phyloP scores from a whole-genome alignment of 2,329 filamentous ascomycete genomes.

The Xylariaceae sp. region DNA sequence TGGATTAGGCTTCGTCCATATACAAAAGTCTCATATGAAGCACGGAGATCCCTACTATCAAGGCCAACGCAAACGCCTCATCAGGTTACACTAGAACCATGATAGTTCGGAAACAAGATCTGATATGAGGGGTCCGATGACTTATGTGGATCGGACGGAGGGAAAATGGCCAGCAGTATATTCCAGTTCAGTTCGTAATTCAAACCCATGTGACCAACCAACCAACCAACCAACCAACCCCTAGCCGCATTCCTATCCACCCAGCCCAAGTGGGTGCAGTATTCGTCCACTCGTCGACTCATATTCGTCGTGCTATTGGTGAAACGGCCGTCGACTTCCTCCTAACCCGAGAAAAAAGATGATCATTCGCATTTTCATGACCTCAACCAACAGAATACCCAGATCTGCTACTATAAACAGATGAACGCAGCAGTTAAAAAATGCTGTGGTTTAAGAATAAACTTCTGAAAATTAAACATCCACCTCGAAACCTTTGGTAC shows the following conservation, averaged over 20 bases:
- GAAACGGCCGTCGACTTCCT: background rate
- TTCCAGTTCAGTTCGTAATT: constrained; percentile 11
- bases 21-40: too few relatives aligned
- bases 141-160: background rate
- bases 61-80: too few relatives aligned
- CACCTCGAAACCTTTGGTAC: background rate
- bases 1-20: too few relatives aligned
- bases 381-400: background rate
- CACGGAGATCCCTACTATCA: too few relatives aligned
- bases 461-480: background rate
- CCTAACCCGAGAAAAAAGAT: background rate
- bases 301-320: background rate
- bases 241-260: background rate
- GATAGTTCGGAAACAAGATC: too few relatives aligned
- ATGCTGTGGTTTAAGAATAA: background rate
- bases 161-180: constrained; percentile 12
- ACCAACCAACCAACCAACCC: background rate
- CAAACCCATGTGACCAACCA: constrained; percentile 6
- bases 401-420: constrained; percentile 15
- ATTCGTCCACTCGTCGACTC: background rate
- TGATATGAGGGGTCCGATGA: too few relatives aligned
- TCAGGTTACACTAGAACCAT: too few relatives aligned
- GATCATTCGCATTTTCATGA: constrained; percentile 10
- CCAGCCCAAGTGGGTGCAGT: background rate
- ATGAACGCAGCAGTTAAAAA: background rate